A percentile compares a stretch with the other conserved stretches of the same genome.
Conservation (phyloP, 495 filamentous ascomycete species). For the Penicillium manginii region DNA sequence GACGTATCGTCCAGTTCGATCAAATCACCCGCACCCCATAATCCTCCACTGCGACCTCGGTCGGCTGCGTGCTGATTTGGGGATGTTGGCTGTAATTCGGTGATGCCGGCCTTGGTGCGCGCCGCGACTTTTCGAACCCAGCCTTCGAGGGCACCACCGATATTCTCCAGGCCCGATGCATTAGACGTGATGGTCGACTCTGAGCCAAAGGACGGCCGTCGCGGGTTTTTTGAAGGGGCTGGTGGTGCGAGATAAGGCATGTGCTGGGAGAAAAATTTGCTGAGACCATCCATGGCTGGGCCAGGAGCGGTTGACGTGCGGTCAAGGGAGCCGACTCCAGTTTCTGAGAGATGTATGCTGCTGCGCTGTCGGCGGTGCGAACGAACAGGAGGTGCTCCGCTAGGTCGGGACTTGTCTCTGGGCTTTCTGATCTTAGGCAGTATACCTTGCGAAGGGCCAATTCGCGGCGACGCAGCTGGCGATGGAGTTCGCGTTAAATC, state of each 20-base stretch:
- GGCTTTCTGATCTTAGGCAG: conserved; percentile 25
- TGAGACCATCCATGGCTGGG: conserved; percentile 78
- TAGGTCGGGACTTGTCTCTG: conserved; percentile 24
- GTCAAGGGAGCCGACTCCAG: conserved; percentile 82
- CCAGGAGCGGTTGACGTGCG: conserved; percentile 71
- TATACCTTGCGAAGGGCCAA: conserved; percentile 27
- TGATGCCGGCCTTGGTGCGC: conserved; percentile 44
- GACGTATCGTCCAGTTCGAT: conserved; percentile 79
- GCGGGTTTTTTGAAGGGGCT: conserved; percentile 29
- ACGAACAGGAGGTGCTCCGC: conserved; percentile 20
- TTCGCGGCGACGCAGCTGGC: conserved; percentile 35
- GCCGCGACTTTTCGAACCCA: conserved; percentile 84
- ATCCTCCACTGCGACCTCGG: conserved; percentile 39
- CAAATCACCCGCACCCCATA: conserved; percentile 64
- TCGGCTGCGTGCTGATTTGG: conserved; percentile 33
- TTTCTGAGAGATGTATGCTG: conserved; percentile 63
- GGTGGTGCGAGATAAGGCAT: conserved; percentile 67
- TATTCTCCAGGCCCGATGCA: conserved; percentile 71
- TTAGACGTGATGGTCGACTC: conserved; percentile 45
- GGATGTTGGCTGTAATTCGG: conserved; percentile 43
- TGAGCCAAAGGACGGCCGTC: conserved; percentile 47
- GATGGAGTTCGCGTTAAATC: conserved; percentile 40
- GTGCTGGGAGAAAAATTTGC: conserved; percentile 76
- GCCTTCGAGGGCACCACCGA: conserved; percentile 82
- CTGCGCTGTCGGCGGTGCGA: conserved; percentile 45